These are phyloP conservation scores for Tanacetum coccineum DNA, from an alignment of 129 eudicot genomes.

Conservation along the genomic window DNA sequence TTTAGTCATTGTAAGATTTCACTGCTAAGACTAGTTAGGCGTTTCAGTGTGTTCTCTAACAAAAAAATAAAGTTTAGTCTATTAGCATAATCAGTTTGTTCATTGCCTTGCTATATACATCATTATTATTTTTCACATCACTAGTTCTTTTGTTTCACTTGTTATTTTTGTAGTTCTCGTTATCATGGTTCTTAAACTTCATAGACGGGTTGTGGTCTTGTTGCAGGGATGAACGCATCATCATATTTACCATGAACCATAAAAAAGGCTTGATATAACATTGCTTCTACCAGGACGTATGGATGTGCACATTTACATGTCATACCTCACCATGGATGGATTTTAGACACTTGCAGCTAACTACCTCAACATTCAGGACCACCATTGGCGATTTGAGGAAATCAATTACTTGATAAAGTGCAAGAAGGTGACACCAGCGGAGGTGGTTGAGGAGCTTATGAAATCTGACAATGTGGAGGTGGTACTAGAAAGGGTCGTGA, in stretches of 20 bases:
- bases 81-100: too few species aligned
- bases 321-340: conserved; percentile 48
- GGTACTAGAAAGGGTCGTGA: conserved; percentile 36
- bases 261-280: conserved; percentile 56
- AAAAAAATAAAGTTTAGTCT: too few species aligned
- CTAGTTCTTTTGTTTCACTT: too few species aligned
- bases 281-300: conserved; percentile 67
- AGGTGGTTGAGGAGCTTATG: conserved; percentile 65
- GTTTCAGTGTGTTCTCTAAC: too few species aligned
- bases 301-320: conserved; percentile 80
- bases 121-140: too few species aligned
- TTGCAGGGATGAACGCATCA: conserved; percentile 59
- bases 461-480: conserved; percentile 40
- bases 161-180: conserved; percentile 53
- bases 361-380: conserved; percentile 37
- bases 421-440: conserved; percentile 53
- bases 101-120: too few species aligned
- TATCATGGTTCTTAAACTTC: conserved; percentile 61
- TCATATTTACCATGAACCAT: conserved; percentile 66
- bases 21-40: too few species aligned
- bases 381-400: conserved; percentile 37
- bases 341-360: conserved; percentile 48
- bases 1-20: too few species aligned
- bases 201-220: conserved; percentile 69
- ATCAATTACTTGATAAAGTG: conserved; percentile 37